Percentiles rank a stretch among this genome's conserved stretches.
Conservation (phyloP, 2,329 filamentous ascomycete genomes). For the Fusarium bulbicola region DNA sequence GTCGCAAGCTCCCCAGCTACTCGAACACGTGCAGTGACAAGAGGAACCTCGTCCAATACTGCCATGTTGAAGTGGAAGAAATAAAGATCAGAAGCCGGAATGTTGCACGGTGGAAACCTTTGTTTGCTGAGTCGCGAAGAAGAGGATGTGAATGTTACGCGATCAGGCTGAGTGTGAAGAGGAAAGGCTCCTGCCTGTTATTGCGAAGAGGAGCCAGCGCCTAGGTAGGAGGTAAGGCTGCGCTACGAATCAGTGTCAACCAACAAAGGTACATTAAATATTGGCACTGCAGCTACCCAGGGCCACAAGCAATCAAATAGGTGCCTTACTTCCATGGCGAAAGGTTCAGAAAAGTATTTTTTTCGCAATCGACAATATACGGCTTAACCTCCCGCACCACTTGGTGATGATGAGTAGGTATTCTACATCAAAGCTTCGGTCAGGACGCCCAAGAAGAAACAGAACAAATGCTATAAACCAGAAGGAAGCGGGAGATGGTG, state of each 20-base stretch:
- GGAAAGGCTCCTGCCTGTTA: not conserved
- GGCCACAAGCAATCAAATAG: not conserved
- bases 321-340: not conserved
- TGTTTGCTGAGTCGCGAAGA: not conserved
- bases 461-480: not conserved
- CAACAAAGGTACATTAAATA: not conserved
- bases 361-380: not conserved
- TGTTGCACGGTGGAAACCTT: fast-evolving
- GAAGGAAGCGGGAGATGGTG: not conserved
- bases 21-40: conserved; percentile 24
- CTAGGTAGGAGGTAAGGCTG: not conserved
- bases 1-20: conserved; percentile 31
- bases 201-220: not conserved
- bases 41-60: conserved; percentile 25
- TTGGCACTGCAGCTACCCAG: not conserved
- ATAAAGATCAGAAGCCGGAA: not conserved
- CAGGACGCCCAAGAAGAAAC: not conserved
- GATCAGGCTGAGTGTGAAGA: not conserved
- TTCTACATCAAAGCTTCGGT: no score
- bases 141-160: no score
- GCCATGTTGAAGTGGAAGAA: conserved; percentile 27
- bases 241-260: not conserved
- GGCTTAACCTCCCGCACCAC: not conserved
- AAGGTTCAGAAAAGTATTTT: not conserved
- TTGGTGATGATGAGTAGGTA: not conserved